Conservation (phyloP, 2,329 filamentous ascomycete genomes). For the Paecilomyces fulvus region DNA sequence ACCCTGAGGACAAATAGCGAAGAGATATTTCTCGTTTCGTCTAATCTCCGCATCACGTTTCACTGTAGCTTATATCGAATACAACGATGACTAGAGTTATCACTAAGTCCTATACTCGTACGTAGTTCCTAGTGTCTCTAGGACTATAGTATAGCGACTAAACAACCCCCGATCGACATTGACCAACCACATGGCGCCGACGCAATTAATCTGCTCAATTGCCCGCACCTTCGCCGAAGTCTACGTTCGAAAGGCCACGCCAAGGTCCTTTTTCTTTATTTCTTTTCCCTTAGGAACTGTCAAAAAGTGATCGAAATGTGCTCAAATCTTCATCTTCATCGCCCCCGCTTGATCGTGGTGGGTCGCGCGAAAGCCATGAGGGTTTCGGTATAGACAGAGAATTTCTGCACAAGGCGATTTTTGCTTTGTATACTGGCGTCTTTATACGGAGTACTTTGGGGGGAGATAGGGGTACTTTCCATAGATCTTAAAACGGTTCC, state of each 20-base stretch:
- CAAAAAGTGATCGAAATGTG: too few species aligned
- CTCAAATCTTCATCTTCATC: too few species aligned
- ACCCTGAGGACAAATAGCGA: background rate
- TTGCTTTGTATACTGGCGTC: too few species aligned
- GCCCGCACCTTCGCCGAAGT: background rate
- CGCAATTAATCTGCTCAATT: conserved; percentile 1
- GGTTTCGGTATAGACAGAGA: too few species aligned
- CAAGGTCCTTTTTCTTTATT: background rate
- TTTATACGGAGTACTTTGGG: too few species aligned
- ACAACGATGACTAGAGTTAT: background rate
- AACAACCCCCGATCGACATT: background rate
- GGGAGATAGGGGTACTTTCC: too few species aligned
- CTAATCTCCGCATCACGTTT: background rate
- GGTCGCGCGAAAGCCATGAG: too few species aligned
- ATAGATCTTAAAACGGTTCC: too few species aligned
- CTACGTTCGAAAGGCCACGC: background rate
- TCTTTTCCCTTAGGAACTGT: background rate
- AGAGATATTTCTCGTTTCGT: background rate
- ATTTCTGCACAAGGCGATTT: too few species aligned
- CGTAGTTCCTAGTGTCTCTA: background rate
- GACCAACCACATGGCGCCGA: background rate
- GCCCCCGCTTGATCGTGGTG: too few species aligned
- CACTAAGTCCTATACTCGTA: background rate
- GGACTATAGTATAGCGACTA: background rate
- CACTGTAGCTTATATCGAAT: background rate